phyloP scores from a whole-genome alignment of 345 rosid genomes.

The Salix viminalis region DNA sequence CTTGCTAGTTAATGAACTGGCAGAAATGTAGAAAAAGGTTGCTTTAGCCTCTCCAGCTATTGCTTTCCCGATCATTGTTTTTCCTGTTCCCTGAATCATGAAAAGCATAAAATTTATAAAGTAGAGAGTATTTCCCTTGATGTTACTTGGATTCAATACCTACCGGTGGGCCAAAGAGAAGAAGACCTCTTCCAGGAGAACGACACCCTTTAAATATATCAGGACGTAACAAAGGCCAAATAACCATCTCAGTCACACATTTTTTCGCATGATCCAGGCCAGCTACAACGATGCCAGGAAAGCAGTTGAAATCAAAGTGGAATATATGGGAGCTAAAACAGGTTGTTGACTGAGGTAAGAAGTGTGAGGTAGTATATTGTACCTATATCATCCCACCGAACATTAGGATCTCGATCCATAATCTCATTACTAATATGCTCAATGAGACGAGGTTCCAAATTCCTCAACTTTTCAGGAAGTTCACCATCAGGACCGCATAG shows the following conservation, averaged over 20 bases:
- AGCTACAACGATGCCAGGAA: slow-evolving; percentile 46
- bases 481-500: slow-evolving; percentile 97
- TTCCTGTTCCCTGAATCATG: slow-evolving; percentile 78
- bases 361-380: slow-evolving; percentile 24
- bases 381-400: slow-evolving; percentile 98
- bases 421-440: slow-evolving; percentile 97
- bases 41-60: slow-evolving; percentile 99
- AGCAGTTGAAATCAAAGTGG: slow-evolving; percentile 22
- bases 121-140: slow-evolving; percentile 2
- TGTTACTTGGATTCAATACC: slow-evolving; percentile 22
- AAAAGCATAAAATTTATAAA: slow-evolving; percentile 14
- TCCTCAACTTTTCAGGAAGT: slow-evolving; percentile 90
- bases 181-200: slow-evolving; percentile 98
- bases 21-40: slow-evolving; percentile 94
- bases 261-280: slow-evolving; percentile 99
- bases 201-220: slow-evolving; percentile 96
- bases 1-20: slow-evolving; percentile 98
- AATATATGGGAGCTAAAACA: background rate
- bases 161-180: slow-evolving; percentile 98
- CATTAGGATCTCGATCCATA: slow-evolving; percentile 94
- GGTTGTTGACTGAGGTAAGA: background rate
- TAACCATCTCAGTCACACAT: slow-evolving; percentile 97
- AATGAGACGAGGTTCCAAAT: slow-evolving; percentile 92
- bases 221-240: slow-evolving; percentile 95
- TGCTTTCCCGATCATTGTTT: slow-evolving; percentile 99